Conservation (phyloP, 2,329 filamentous ascomycete species). For the Cladosporium sphaerospermum region DNA sequence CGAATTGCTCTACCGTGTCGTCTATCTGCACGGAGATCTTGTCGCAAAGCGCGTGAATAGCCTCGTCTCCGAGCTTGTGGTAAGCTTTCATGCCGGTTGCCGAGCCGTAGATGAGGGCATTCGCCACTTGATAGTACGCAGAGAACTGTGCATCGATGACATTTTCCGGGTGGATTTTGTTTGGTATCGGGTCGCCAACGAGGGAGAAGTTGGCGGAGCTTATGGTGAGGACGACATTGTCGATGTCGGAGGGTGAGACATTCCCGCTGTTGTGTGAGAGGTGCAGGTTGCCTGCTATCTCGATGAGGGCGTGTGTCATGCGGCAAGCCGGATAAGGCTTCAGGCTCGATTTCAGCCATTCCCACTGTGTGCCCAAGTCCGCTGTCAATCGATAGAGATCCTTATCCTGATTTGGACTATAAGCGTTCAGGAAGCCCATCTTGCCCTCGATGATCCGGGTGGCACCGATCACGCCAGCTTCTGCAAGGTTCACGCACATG, state of each 20-base stretch:
- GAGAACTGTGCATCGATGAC: slow-evolving; percentile 50
- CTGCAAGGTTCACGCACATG: slow-evolving; percentile 30
- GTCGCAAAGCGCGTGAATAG: slow-evolving; percentile 20
- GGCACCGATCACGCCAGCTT: slow-evolving; percentile 30
- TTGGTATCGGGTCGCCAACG: slow-evolving; percentile 30
- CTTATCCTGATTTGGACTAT: slow-evolving; percentile 22
- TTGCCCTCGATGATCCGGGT: slow-evolving; percentile 25
- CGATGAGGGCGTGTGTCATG: slow-evolving; percentile 30
- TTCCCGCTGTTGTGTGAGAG: not conserved
- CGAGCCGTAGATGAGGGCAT: slow-evolving; percentile 25
- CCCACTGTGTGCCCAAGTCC: slow-evolving; percentile 23
- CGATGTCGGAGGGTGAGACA: slow-evolving; percentile 15
- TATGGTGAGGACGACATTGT: slow-evolving; percentile 18
- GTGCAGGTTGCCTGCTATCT: slow-evolving; percentile 22
- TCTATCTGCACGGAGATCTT: slow-evolving; percentile 22
- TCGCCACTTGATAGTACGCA: slow-evolving; percentile 35
- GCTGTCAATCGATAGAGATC: slow-evolving; percentile 18
- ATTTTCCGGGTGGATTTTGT: slow-evolving; percentile 40
- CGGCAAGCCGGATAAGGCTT: slow-evolving; percentile 29
- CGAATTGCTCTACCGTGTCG: slow-evolving; percentile 19
- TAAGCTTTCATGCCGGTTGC: slow-evolving; percentile 25
- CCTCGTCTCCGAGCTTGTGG: slow-evolving; percentile 20
- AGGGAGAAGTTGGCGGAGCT: slow-evolving; percentile 22
- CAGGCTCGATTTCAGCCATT: slow-evolving; percentile 21
- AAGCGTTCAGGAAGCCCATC: slow-evolving; percentile 26